phyloP scores from a whole-genome alignment of 805 yeast species.

The Lipomyces orientalis region DNA sequence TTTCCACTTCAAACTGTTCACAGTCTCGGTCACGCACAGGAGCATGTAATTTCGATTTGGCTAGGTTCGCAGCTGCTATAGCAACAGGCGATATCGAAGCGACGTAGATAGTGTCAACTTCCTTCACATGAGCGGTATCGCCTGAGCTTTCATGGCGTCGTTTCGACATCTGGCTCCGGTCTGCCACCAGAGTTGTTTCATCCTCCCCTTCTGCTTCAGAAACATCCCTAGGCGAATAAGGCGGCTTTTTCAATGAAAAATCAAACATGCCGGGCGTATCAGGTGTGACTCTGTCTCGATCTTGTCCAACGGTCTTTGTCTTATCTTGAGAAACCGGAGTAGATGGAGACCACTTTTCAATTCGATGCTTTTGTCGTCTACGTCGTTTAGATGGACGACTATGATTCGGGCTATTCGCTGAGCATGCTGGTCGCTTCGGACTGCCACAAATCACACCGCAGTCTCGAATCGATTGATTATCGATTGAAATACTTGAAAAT shows the following conservation, averaged over 20 bases:
- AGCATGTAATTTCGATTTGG: not conserved
- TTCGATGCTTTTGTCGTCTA: not conserved
- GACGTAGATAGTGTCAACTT: not conserved
- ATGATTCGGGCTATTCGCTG: not conserved
- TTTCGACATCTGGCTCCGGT: not conserved
- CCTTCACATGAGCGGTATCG: not conserved
- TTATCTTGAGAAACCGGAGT: not conserved
- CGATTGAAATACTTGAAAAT: not conserved
- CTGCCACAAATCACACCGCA: not conserved
- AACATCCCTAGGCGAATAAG: not conserved
- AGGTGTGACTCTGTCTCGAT: not conserved
- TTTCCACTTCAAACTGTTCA: not conserved
- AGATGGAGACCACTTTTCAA: not conserved
- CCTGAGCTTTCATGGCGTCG: not conserved
- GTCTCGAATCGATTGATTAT: not conserved
- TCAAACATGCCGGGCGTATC: not conserved
- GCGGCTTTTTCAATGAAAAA: not conserved
- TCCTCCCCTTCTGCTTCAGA: not conserved
- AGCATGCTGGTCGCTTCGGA: not conserved
- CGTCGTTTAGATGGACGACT: not conserved
- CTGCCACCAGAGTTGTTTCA: not conserved
- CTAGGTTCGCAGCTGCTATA: not conserved
- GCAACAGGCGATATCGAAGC: not conserved
- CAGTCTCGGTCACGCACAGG: not conserved
- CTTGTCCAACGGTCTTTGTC: not conserved